Evolutionary conservation across 1,284 basidiomycete genomes (phyloP), one percentile per base, ranked within the genome.

Genomic region (Marasmius oreades): DNA sequence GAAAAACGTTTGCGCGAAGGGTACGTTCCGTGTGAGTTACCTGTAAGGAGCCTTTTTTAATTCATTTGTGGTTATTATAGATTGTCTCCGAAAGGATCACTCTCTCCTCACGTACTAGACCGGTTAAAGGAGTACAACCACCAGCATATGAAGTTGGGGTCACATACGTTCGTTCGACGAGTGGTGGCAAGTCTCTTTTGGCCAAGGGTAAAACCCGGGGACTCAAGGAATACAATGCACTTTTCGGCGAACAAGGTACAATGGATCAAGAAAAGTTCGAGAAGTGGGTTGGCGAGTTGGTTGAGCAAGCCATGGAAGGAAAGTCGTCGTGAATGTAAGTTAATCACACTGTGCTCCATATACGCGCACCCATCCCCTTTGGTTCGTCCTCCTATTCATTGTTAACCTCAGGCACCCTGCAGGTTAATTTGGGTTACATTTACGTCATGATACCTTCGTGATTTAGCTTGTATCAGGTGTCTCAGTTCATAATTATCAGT

Each of bases 81-180:
- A 93, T 94, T 66, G 84, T 92, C 39, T 90, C 89, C 6, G 92
- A 94, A 66, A 81, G 85, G 59, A 82, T 94, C 70, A 86, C 84
- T 18, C 77, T 93, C 55, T 80, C 82, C 23, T 88, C 91, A 6
- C 77, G 76, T 46, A 86, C 87, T 2, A 61, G 73, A 22, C 82
- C 87, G 39, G 77, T 78, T 18, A 70, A 64, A 48, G 58, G 61
- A 14, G 67, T 72, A 5, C 67, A 61, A 22, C 73, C 81, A 3
- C 90, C 90, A 8, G 75, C 78, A 31, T 92, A 92, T 69, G 70
- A 77, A 14, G 73, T 92, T 55, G 74, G 75, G 43, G 71, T 91
- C 51, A 72, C 78, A 22, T 92, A 90, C 68, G 75, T 88, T 22
- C 87, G 88, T 58, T 89, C 88, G 23, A 81, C 90, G 1, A 86